phyloP scores from a whole-genome alignment of 2,329 filamentous ascomycete species.

The Ophiosphaerella herpotricha region DNA sequence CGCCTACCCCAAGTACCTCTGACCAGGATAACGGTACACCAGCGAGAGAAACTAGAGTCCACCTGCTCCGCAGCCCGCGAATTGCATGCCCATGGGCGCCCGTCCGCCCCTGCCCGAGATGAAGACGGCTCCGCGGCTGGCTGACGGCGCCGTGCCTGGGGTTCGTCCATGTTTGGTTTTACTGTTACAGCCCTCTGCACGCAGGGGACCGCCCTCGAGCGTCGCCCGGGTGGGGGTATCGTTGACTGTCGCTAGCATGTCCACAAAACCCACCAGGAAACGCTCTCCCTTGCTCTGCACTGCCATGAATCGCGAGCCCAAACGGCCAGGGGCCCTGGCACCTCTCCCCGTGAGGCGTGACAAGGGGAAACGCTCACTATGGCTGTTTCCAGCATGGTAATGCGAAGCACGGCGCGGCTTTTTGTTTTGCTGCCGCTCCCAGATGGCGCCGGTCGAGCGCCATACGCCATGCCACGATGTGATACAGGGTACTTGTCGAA shows the following conservation, averaged over 20 bases:
- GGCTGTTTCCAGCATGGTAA: slow-evolving; percentile 26
- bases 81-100: too few relatives aligned
- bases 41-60: too few relatives aligned
- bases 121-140: slow-evolving; percentile 10
- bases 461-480: slow-evolving; percentile 46
- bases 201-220: slow-evolving; percentile 18
- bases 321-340: slow-evolving; percentile 35
- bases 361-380: slow-evolving; percentile 27
- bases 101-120: too few relatives aligned
- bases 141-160: slow-evolving; percentile 16
- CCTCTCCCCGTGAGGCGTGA: slow-evolving; percentile 21
- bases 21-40: slow-evolving; percentile 24
- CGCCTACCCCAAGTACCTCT: slow-evolving; percentile 3
- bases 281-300: slow-evolving; percentile 26
- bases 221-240: slow-evolving; percentile 32
- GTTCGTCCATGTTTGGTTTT: slow-evolving; percentile 29
- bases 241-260: slow-evolving; percentile 30
- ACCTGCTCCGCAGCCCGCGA: too few relatives aligned
- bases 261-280: slow-evolving; percentile 33
- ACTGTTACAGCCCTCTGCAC: slow-evolving; percentile 5
- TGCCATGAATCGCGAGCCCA: slow-evolving; percentile 34
- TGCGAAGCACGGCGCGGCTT: slow-evolving; percentile 27
- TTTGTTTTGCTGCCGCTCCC: slow-evolving; percentile 37
- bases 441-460: slow-evolving; percentile 32
- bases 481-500: slow-evolving; percentile 45